Base-by-base conservation (phyloP, 2,329 filamentous ascomycete species). In the Fragosphaeria purpurea region DNA sequence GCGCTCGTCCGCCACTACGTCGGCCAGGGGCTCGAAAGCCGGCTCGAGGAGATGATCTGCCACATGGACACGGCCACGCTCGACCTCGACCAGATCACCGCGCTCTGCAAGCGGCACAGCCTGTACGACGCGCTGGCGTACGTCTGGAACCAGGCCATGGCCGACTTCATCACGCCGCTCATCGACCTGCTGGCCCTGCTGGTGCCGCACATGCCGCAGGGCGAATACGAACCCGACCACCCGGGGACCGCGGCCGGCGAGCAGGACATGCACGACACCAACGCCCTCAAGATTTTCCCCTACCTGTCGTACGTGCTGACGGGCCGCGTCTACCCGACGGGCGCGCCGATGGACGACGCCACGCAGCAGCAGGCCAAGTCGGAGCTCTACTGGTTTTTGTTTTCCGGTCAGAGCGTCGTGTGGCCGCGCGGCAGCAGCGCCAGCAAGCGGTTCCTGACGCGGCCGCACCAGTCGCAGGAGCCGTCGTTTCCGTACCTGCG, bases 51-150 rank as follows among this genome's bases (percentile, higher is more conserved):
- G 66, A 85, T 97, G 65, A 86, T 98, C 35, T 97, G 91, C 64
- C 84, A 91, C 56, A 84, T 98, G 69, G 85, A 95, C 60, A 95
- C 91, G 1, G 74, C 80, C 11, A 95, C 89, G 0, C 82, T 98
- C 62, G 94, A 98, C 63, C 82, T 98, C 58, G 91, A 98, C 63
- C 88, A 97, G 65, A 82, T 95, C 52, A 96, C 91, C 0, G 77
- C 79, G 10, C 73, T 98, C 31, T 98, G 93, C 74, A 95, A 93
- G 65, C 85, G 91, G 62, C 83, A 97, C 64, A 81, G 85, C 57
- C 76, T 98, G 4, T 98, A 96, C 62, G 94, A 98, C 66, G 94
- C 93, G 2, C 78, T 96, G 51, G 89, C 94, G 42, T 96, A 97
- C 63, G 86, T 98, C 50, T 98, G 93, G 93, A 97, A 95, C 54